Conservation (phyloP, 805 yeast species). For the Zygoascus biomembranicola region DNA sequence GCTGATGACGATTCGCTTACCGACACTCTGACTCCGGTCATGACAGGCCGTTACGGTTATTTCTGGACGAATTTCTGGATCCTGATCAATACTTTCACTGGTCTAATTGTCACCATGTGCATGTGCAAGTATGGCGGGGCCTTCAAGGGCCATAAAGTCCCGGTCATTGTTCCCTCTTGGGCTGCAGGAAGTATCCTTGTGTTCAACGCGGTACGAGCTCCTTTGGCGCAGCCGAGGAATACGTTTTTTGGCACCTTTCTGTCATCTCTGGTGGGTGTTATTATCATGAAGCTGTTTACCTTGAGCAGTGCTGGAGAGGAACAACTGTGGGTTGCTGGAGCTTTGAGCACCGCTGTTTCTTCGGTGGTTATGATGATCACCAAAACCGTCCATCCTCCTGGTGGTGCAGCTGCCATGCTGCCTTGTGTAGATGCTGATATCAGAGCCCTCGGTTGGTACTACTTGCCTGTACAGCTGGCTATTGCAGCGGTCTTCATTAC, state of each 20-base stretch:
- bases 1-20: constrained; percentile 6
- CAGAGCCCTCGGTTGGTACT: constrained; percentile 56
- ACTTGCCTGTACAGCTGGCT: constrained; percentile 46
- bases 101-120: constrained; percentile 20
- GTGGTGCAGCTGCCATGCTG: constrained; percentile 60
- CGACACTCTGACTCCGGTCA: constrained; percentile 10
- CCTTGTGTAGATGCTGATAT: constrained; percentile 43
- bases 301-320: constrained; percentile 36
- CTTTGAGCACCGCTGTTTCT: constrained; percentile 46
- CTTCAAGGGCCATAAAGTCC: constrained; percentile 16
- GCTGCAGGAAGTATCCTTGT: constrained; percentile 58
- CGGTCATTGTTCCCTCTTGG: constrained; percentile 26
- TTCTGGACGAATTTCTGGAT: constrained; percentile 6
- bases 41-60: constrained; percentile 6
- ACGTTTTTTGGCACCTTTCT: constrained; percentile 49
- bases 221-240: constrained; percentile 60
- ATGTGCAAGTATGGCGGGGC: constrained; percentile 20
- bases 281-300: constrained; percentile 46
- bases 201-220: constrained; percentile 47
- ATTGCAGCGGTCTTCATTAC: constrained; percentile 40
- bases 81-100: constrained; percentile 23
- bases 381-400: constrained; percentile 62
- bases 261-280: constrained; percentile 45
- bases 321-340: constrained; percentile 51
- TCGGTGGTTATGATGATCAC: constrained; percentile 46